Evolutionary conservation across 805 yeast genomes (phyloP).

Genomic region (Starmerella roubikii): DNA sequence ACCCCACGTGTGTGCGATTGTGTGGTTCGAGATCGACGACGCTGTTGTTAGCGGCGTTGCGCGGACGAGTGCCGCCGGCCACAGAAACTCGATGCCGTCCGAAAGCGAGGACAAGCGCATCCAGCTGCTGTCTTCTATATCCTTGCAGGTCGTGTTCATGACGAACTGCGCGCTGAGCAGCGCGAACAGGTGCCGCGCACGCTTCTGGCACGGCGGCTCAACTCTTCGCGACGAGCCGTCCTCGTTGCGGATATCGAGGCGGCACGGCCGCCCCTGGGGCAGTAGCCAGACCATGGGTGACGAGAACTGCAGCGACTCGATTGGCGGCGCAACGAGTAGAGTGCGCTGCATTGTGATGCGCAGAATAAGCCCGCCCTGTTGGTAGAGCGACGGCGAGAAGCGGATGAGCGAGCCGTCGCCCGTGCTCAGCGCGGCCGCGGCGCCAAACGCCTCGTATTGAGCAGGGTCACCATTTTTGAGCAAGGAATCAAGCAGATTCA

Average conservation of each 20-base stretch:
- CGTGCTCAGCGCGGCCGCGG: constrained; percentile 7
- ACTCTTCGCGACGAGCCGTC: neutral
- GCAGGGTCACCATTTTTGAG: constrained; percentile 8
- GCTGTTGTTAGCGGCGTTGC: constrained; percentile 7
- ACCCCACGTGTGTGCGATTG: neutral
- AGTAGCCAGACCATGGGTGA: constrained; percentile 17
- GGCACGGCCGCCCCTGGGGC: constrained; percentile 18
- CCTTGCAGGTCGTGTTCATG: constrained; percentile 3
- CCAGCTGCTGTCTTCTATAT: constrained; percentile 18
- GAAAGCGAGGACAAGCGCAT: constrained; percentile 15
- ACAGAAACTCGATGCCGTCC: constrained; percentile 14
- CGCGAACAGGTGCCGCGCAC: constrained; percentile 14
- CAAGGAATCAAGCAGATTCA: constrained; percentile 12
- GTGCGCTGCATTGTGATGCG: constrained; percentile 12
- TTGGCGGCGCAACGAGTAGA: constrained; percentile 9
- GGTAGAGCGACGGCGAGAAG: constrained; percentile 12
- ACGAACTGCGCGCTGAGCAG: constrained; percentile 6
- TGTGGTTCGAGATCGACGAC: neutral
- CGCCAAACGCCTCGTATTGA: constrained; percentile 17
- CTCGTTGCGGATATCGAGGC: neutral
- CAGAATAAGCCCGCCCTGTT: constrained; percentile 14
- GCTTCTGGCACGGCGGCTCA: constrained; percentile 13
- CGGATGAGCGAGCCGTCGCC: constrained; percentile 15
- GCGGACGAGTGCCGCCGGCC: constrained; percentile 18
- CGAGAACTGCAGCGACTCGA: constrained; percentile 5